Evolutionary conservation across 2,329 filamentous ascomycete genomes (phyloP).

Genomic region (Leptographium wingfieldii): DNA sequence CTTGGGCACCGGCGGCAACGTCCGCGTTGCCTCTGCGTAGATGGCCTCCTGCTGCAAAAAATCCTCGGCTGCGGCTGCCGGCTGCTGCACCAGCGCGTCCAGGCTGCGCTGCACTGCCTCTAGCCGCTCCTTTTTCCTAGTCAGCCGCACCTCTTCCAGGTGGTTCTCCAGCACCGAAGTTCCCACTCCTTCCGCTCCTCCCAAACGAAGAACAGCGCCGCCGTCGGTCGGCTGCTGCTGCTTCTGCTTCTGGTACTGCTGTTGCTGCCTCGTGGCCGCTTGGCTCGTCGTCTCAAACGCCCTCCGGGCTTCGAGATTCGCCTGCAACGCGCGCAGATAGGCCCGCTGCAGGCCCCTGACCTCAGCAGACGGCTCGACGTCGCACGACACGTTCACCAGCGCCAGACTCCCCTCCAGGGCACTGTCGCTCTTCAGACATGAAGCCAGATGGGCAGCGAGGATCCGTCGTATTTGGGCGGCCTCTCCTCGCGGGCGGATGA

Average conservation of each 20-base stretch:
- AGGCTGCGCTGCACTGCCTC: conserved; percentile 37
- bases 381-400: conserved; percentile 28
- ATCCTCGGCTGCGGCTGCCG: conserved; percentile 24
- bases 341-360: conserved; percentile 37
- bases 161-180: conserved; percentile 32
- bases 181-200: conserved; percentile 4
- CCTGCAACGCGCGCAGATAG: conserved; percentile 41
- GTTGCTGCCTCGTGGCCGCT: conserved; percentile 5
- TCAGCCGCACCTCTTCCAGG: conserved; percentile 36
- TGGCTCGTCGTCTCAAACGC: conserved; percentile 21
- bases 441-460: conserved; percentile 39
- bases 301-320: conserved; percentile 37
- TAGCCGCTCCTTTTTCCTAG: conserved; percentile 38
- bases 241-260: background rate
- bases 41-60: conserved; percentile 38
- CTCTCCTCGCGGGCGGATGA: conserved; percentile 45
- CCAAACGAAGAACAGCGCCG: background rate
- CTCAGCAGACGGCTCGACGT: conserved; percentile 21
- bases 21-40: conserved; percentile 26
- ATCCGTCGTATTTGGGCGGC: conserved; percentile 42
- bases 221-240: background rate
- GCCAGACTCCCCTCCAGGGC: conserved; percentile 22
- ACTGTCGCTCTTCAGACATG: conserved; percentile 27
- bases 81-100: conserved; percentile 36
- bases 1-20: conserved; percentile 38